These are phyloP conservation scores for Tilletia setariae DNA, from an alignment of 1,284 basidiomycete genomes.

Conservation along the genomic window DNA sequence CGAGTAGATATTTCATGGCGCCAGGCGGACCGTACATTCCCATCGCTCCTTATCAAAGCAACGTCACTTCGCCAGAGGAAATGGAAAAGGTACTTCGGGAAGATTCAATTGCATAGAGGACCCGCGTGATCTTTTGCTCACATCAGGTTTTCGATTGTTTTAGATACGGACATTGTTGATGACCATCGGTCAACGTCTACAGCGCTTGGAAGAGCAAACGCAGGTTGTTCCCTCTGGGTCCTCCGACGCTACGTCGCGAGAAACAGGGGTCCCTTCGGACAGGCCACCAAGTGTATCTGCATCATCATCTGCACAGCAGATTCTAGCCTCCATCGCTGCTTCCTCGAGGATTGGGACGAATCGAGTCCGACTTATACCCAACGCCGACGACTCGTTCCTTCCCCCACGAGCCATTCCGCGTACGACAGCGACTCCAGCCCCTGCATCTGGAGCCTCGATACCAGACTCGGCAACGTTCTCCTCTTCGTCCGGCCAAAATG, in stretches of 20 bases:
- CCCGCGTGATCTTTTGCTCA: background rate
- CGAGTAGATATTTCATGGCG: no score
- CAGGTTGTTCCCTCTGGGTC: background rate
- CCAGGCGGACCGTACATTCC: no score
- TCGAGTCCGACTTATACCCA: background rate
- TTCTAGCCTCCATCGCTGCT: background rate
- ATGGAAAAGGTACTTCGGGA: background rate
- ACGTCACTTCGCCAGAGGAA: background rate
- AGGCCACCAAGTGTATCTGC: no score
- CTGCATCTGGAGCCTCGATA: constrained; percentile 7
- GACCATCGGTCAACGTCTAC: background rate
- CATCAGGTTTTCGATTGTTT: no score
- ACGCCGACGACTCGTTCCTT: constrained; percentile 6
- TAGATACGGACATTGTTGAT: constrained; percentile 6
- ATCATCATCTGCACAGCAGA: background rate
- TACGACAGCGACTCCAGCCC: constrained; percentile 5
- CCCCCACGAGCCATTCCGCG: background rate
- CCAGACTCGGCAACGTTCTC: background rate
- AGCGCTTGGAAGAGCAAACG: background rate
- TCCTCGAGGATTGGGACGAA: background rate
- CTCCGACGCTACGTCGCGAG: background rate
- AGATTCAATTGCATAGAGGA: background rate
- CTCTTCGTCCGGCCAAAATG: background rate
- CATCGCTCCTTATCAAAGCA: no score
- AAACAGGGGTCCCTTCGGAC: no score